Percentiles rank a stretch among this genome's conserved stretches.
Conservation (phyloP, 179 eudicot genomes). For the Silene vulgaris region DNA sequence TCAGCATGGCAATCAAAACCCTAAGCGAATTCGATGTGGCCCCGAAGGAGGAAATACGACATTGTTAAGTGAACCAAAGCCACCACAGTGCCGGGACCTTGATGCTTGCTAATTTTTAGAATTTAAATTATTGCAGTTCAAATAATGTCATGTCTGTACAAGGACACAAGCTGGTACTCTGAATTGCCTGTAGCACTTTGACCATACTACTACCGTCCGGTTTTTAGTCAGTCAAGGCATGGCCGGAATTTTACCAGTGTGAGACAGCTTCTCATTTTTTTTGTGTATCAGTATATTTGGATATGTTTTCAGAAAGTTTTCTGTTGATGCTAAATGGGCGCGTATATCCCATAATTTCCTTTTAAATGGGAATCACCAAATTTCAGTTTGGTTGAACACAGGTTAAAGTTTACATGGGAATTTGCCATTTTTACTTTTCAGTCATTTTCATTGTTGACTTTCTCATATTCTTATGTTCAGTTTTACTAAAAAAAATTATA, state of each 20-base stretch:
- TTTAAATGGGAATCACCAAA: background rate
- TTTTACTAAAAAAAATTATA: no score
- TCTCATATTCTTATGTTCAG: no score
- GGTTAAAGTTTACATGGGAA: no score
- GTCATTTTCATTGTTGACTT: no score
- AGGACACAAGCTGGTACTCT: conserved; percentile 17
- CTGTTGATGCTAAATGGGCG: background rate
- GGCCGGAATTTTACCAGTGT: background rate
- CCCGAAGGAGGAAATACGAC: conserved; percentile 95
- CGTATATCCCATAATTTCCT: background rate
- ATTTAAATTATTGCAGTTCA: conserved; percentile 7
- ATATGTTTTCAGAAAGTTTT: background rate
- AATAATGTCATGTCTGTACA: conserved; percentile 30
- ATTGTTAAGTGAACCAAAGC: conserved; percentile 76
- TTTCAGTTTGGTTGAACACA: background rate
- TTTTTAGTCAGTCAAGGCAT: background rate
- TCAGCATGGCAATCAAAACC: conserved; percentile 91
- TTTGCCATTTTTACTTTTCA: no score
- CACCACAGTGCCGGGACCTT: conserved; percentile 91
- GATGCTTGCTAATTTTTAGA: conserved; percentile 62
- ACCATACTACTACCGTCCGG: conserved; percentile 11
- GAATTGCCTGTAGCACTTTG: conserved; percentile 28
- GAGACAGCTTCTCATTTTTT: background rate
- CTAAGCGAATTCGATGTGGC: conserved; percentile 54
- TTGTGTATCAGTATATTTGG: background rate